A percentile compares a stretch with the other conserved stretches of the same genome.
These are phyloP conservation scores for Cercospora zeina DNA, from an alignment of 2,329 filamentous ascomycete species.

Conservation along the genomic window DNA sequence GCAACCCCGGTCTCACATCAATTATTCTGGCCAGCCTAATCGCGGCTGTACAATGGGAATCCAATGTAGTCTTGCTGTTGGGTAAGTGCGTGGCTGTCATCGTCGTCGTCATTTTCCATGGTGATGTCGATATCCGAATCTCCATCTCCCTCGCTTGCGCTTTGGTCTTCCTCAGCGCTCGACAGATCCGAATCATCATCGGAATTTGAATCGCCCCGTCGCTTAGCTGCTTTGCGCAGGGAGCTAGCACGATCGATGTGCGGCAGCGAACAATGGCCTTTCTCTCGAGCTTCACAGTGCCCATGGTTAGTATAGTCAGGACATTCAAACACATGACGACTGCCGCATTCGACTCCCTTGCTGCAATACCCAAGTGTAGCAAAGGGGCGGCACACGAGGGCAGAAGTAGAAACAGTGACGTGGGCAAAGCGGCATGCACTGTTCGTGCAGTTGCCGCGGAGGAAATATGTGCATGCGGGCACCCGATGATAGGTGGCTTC, in stretches of 20 bases:
- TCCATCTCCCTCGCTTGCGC: slow-evolving; percentile 40
- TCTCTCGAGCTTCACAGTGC: slow-evolving; percentile 67
- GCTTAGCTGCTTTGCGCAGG: slow-evolving; percentile 60
- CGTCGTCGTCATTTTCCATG: slow-evolving; percentile 38
- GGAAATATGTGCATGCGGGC: slow-evolving; percentile 85
- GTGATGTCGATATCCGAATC: slow-evolving; percentile 58
- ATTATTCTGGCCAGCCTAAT: background rate
- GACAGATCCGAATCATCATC: slow-evolving; percentile 60
- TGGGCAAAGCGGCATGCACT: slow-evolving; percentile 84
- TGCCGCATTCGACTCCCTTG: slow-evolving; percentile 71
- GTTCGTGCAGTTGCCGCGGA: slow-evolving; percentile 87
- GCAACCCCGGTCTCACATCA: background rate
- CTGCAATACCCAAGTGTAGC: slow-evolving; percentile 86
- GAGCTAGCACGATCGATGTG: slow-evolving; percentile 88
- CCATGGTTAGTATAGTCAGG: slow-evolving; percentile 93
- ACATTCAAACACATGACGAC: slow-evolving; percentile 83
- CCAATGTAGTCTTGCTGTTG: slow-evolving; percentile 57
- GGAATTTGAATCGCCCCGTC: slow-evolving; percentile 42
- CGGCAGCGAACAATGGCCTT: slow-evolving; percentile 70
- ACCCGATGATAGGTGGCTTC: slow-evolving; percentile 78
- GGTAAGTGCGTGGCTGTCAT: slow-evolving; percentile 49
- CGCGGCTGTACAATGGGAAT: slow-evolving; percentile 36
- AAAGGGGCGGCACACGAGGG: slow-evolving; percentile 80
- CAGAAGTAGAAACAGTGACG: slow-evolving; percentile 71
- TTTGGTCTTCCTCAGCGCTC: slow-evolving; percentile 70